A percentile compares a stretch with the other conserved stretches of the same genome.
These are phyloP conservation scores for Pyrenochaeta sp. DNA, from an alignment of 2,329 filamentous ascomycete genomes.

Conservation along the genomic window DNA sequence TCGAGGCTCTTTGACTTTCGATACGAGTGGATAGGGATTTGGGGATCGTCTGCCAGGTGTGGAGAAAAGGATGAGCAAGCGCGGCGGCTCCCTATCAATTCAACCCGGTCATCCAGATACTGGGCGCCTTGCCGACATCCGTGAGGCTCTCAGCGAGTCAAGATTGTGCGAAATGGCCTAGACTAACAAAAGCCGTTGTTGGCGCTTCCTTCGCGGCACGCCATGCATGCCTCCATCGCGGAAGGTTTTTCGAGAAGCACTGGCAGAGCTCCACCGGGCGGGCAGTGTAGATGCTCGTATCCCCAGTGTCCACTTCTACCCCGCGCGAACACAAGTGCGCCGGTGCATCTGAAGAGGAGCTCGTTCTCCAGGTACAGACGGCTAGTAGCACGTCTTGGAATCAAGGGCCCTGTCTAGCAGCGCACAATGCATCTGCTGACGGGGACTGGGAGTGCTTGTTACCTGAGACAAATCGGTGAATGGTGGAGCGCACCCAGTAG, in stretches of 20 bases:
- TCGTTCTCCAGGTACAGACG: conserved; percentile 30
- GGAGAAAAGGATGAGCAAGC: conserved; percentile 2
- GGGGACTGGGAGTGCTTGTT: conserved; percentile 32
- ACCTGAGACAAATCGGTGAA: conserved; percentile 40
- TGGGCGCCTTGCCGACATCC: conserved; percentile 24
- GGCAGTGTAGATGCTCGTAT: conserved; percentile 15
- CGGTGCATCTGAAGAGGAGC: conserved; percentile 18
- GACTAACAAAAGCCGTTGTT: conserved; percentile 5
- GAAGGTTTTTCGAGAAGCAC: background rate
- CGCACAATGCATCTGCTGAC: conserved; percentile 34
- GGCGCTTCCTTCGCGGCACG: conserved; percentile 6
- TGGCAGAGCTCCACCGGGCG: conserved; percentile 3
- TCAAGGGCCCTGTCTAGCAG: conserved; percentile 27
- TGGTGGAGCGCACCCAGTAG: conserved; percentile 29
- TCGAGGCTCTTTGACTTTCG: conserved; percentile 11
- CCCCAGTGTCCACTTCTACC: conserved; percentile 20
- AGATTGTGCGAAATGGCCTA: conserved; percentile 10
- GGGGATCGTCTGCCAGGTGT: conserved; percentile 1
- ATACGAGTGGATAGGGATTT: conserved; percentile 8
- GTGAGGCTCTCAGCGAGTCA: conserved; percentile 32
- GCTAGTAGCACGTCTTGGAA: conserved; percentile 19
- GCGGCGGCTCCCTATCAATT: conserved; percentile 17
- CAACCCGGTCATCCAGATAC: conserved; percentile 6
- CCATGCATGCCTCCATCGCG: background rate
- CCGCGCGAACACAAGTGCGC: conserved; percentile 23